Base-by-base conservation (phyloP, 352 stramenopile species). In the Phytophthora pseudosyringae region DNA sequence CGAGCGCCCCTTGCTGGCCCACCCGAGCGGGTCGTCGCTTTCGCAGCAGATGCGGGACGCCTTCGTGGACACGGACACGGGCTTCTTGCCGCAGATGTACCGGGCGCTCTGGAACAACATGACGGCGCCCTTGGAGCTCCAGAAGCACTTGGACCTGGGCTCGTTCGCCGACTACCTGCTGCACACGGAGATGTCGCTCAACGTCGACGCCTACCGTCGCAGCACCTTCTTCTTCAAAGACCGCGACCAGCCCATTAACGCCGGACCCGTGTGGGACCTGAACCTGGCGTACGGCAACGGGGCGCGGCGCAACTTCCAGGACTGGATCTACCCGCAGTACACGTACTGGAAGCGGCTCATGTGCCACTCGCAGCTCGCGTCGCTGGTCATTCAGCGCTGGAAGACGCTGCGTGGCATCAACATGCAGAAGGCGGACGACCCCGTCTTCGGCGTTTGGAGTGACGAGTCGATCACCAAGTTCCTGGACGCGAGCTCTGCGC, bases 151-250 rank as follows among this genome's bases (percentile, higher is more conserved):
- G 53, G 85, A 93, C 50, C 59, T 93, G 0, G 85, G 85, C 0
- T 91, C 81, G 25, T 91, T 80, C 45, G 85, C 78, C 41, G 85
- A 93, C 57, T 91, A 93, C 48, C 66, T 93, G 40, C 60, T 93
- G 55, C 85, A 93, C 76, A 93, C 85, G 1, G 85, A 93, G 70
- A 88, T 90, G 81, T 91, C 82, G 15, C 72, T 91, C 44, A 93
- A 93, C 58, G 80, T 90, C 13, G 85, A 93, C 54, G 82, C 85
- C 2, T 93, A 93, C 58, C 74, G 81, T 8, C 81, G 81, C n/a
- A 91, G 82, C 59, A 88, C 82, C 33, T 93, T 84, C 64, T 93
- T 84, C 72, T 88, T 89, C 61, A 93, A 93, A 57, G 84, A 93
- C 65, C 78, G 84, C 8, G 65, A 81, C 16, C 77, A 90, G 51